These are phyloP conservation scores for Phytophthora pisi DNA, from an alignment of 352 stramenopile species.

Conservation along the genomic window DNA sequence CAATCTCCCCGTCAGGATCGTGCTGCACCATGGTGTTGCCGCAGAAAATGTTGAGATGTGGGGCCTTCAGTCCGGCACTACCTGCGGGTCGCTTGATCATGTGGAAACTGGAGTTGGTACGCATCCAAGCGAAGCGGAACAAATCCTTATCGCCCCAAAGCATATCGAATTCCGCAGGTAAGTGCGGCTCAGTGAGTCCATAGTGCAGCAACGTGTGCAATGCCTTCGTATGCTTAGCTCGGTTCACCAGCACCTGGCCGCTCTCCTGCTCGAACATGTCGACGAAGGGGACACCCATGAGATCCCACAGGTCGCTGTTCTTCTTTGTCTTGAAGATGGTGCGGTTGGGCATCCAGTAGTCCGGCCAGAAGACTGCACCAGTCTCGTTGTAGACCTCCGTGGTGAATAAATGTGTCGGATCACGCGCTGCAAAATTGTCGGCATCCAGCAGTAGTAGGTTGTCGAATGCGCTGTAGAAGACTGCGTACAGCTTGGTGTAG, in stretches of 20 bases:
- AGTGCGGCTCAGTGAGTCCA: constrained; percentile 39
- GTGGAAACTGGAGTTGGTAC: constrained; percentile 70
- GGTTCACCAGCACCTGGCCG: constrained; percentile 74
- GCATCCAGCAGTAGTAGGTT: constrained; percentile 70
- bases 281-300: constrained; percentile 65
- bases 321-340: constrained; percentile 81
- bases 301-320: constrained; percentile 64
- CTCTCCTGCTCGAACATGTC: constrained; percentile 85
- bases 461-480: constrained; percentile 81
- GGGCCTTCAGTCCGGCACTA: constrained; percentile 45
- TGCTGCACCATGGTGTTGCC: constrained; percentile 75
- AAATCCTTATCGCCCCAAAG: constrained; percentile 85
- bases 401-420: constrained; percentile 71
- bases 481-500: constrained; percentile 77
- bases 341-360: constrained; percentile 70
- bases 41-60: constrained; percentile 62
- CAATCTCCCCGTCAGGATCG: constrained; percentile 49
- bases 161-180: constrained; percentile 54
- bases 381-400: constrained; percentile 48
- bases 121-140: constrained; percentile 81
- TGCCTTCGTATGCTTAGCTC: constrained; percentile 42
- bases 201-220: constrained; percentile 72
- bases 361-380: constrained; percentile 82
- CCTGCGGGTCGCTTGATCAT: constrained; percentile 63
- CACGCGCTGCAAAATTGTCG: constrained; percentile 71